A percentile compares a stretch with the other conserved stretches of the same genome.
Conservation (phyloP, 768 basidiomycete genomes). For the Tricholoma sp. region DNA sequence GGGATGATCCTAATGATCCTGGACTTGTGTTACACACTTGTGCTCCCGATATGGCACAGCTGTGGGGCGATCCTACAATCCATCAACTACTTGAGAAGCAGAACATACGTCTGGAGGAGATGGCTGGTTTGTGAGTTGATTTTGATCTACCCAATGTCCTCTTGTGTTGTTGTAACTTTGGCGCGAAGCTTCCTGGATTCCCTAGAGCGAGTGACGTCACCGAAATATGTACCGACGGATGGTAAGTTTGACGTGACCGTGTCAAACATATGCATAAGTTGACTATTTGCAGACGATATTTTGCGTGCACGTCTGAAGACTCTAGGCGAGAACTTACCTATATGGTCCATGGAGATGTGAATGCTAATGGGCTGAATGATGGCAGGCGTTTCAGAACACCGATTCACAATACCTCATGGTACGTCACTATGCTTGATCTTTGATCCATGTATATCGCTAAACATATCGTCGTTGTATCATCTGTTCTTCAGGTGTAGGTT, state of each 20-base stretch:
- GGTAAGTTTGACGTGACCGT: slow-evolving; percentile 31
- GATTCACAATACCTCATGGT: slow-evolving; percentile 54
- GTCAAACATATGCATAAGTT: background rate
- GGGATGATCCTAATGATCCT: slow-evolving; percentile 51
- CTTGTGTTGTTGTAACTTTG: slow-evolving; percentile 1
- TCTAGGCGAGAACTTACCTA: slow-evolving; percentile 22
- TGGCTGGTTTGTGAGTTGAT: slow-evolving; percentile 63
- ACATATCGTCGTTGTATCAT: background rate
- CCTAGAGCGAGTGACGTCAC: slow-evolving; percentile 54
- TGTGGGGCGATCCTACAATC: slow-evolving; percentile 60
- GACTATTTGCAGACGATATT: slow-evolving; percentile 54
- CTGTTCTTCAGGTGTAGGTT: slow-evolving; percentile 14
- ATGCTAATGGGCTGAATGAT: background rate
- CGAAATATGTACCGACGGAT: slow-evolving; percentile 62
- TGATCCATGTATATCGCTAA: background rate
- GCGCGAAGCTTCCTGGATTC: slow-evolving; percentile 60
- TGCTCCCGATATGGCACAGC: slow-evolving; percentile 54
- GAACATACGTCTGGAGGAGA: slow-evolving; percentile 58
- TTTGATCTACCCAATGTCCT: slow-evolving; percentile 8
- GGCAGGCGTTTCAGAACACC: slow-evolving; percentile 64
- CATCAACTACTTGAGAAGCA: slow-evolving; percentile 45
- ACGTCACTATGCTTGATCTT: slow-evolving; percentile 12
- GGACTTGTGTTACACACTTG: slow-evolving; percentile 53
- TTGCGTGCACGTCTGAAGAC: slow-evolving; percentile 68
- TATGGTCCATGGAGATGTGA: background rate